phyloP scores from a whole-genome alignment of 352 stramenopile species.

The Globisporangium radiosum region DNA sequence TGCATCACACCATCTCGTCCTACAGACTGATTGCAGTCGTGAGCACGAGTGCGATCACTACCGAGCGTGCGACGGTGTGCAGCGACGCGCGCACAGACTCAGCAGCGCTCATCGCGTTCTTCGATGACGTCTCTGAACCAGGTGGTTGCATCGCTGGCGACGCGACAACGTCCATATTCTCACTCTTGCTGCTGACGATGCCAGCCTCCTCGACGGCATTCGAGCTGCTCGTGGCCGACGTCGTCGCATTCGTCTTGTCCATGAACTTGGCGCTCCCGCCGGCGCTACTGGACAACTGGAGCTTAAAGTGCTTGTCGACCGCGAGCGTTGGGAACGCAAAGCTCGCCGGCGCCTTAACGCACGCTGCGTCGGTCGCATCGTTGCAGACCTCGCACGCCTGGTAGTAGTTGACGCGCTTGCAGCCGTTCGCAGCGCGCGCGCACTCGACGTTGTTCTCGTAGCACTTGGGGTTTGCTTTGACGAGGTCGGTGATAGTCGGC shows the following conservation, averaged over 20 bases:
- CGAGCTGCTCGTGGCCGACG: constrained; percentile 1
- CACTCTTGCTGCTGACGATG: constrained; percentile 3
- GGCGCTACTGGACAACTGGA: constrained; percentile 1
- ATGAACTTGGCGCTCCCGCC: constrained; percentile 6
- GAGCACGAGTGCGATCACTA: neutral
- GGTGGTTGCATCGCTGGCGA: neutral
- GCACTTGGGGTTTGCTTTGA: constrained; percentile 49
- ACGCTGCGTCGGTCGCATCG: constrained; percentile 16
- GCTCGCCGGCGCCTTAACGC: constrained; percentile 23
- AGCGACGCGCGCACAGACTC: neutral
- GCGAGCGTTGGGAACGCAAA: constrained; percentile 45
- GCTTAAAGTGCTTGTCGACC: constrained; percentile 20
- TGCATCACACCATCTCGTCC: too few species aligned
- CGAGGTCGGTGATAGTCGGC: constrained; percentile 31
- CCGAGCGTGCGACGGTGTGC: neutral
- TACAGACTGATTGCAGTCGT: neutral
- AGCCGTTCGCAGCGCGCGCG: constrained; percentile 32
- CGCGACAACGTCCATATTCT: constrained; percentile 1
- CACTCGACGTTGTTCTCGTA: constrained; percentile 59
- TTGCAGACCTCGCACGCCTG: constrained; percentile 59
- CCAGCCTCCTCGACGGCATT: constrained; percentile 1
- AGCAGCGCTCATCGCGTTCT: constrained; percentile 1
- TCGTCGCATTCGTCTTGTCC: constrained; percentile 5
- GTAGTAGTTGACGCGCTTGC: constrained; percentile 46
- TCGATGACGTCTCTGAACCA: neutral